Evolutionary conservation across 2,329 filamentous ascomycete genomes (phyloP), one percentile per base, ranked within the genome.

Genomic region (Fusarium lyarnte): DNA sequence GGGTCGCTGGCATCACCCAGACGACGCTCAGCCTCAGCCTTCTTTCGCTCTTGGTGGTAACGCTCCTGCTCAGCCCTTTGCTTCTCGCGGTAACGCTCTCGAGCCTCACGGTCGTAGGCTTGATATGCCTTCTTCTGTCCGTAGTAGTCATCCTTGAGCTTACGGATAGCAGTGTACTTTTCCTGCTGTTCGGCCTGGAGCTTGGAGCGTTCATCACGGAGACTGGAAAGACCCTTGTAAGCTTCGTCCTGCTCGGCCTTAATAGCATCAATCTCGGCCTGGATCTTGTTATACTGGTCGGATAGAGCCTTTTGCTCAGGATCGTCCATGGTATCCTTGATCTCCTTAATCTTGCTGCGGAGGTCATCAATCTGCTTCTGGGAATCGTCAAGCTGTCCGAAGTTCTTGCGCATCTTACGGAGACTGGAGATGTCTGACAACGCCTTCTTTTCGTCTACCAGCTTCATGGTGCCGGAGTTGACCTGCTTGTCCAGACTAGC

Each of bases 361-460:
- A 97, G 85, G 59, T 95, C 91, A 78, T 96, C 93, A 76, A 99
- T 98, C 74, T 89, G 89, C 88, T 97, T 97, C 84, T 98, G 93
- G 38, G 91, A 87, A 66, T 93, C 91, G 67, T 97, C 94, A 78
- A 98, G 92, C 70, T 91, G 89, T 65, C 91, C 90, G 81, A 99
- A 98, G 83, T 90, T 92, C 90, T 98, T 98, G 85, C 93, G 93
- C 79, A 93, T 89, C 87, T 97, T 97, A 83, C 93, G 92, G 75
- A 98, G 86, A 81, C 85, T 92, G 53, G 92, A 93, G 77, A 97
- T 92, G 78, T 98, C 94, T 55, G 89, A 85, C 25, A 98, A 87
- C 13, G 94, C 91, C 89, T 98, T 98, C 88, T 94, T 97, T 89
- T 98, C 96, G 78, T 99, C 96, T 16, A 98, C 96, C 57, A 99